phyloP scores from a whole-genome alignment of 495 filamentous ascomycete genomes.

The Daldinia concentrica region DNA sequence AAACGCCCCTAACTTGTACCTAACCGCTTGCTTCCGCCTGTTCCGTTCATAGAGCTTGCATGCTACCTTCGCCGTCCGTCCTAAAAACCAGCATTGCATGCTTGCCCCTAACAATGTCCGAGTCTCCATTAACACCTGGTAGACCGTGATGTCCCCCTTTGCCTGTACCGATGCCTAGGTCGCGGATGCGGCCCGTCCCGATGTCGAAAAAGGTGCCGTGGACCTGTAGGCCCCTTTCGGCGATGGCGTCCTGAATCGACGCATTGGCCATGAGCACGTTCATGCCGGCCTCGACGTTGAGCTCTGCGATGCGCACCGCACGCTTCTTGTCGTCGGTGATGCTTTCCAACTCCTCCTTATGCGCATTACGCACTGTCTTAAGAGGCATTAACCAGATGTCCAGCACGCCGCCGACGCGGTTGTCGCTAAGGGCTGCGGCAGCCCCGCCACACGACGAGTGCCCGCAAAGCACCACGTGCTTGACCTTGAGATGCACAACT shows the following conservation, averaged over 20 bases:
- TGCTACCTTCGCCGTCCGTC: conserved; percentile 47
- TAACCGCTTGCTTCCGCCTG: background rate
- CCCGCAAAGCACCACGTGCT: conserved; percentile 85
- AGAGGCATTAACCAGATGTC: conserved; percentile 85
- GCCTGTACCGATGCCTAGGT: conserved; percentile 61
- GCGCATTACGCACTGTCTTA: conserved; percentile 64
- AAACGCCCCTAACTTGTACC: conserved; percentile 5
- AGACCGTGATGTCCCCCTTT: conserved; percentile 39
- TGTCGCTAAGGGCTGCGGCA: conserved; percentile 71
- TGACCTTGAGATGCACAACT: conserved; percentile 76
- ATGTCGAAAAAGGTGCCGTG: conserved; percentile 79
- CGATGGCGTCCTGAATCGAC: conserved; percentile 69
- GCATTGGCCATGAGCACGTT: conserved; percentile 68
- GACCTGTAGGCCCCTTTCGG: conserved; percentile 74
- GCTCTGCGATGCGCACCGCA: conserved; percentile 66
- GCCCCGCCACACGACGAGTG: conserved; percentile 86
- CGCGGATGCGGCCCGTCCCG: conserved; percentile 64
- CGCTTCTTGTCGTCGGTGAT: conserved; percentile 60
- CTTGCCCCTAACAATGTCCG: conserved; percentile 54
- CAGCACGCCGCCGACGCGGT: conserved; percentile 74
- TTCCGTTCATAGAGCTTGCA: conserved; percentile 29
- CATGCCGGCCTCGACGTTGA: conserved; percentile 75
- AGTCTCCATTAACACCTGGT: conserved; percentile 27
- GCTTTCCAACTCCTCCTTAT: conserved; percentile 63
- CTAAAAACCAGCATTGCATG: conserved; percentile 61